phyloP scores from a whole-genome alignment of 2,329 filamentous ascomycete genomes.

The Epichloe bromicola region DNA sequence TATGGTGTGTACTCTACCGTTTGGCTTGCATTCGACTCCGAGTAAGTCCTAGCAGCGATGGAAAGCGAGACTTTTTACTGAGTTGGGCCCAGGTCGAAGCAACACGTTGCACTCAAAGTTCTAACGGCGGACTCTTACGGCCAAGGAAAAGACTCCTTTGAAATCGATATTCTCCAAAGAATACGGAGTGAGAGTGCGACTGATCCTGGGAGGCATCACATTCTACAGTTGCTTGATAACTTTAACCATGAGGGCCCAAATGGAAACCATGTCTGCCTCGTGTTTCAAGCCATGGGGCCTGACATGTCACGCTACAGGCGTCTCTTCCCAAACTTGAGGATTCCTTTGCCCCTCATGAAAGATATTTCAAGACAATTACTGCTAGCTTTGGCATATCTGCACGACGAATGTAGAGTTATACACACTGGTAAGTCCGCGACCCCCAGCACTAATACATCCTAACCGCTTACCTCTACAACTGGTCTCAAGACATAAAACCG shows the following conservation, averaged over 20 bases:
- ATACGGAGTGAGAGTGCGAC: too few species aligned
- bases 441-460: not conserved
- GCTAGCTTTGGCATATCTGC: constrained; percentile 9
- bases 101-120: too few species aligned
- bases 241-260: constrained; percentile 14
- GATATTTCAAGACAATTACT: constrained; percentile 10
- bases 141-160: too few species aligned
- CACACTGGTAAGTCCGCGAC: constrained; percentile 9
- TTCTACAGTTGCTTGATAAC: too few species aligned
- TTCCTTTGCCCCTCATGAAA: constrained; percentile 9
- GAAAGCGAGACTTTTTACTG: too few species aligned
- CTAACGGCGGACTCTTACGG: too few species aligned
- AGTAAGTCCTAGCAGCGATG: too few species aligned
- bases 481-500: constrained; percentile 13
- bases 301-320: constrained; percentile 9
- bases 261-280: constrained; percentile 18
- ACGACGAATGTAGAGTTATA: constrained; percentile 11
- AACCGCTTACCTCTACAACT: not conserved
- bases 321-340: constrained; percentile 1
- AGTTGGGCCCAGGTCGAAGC: too few species aligned
- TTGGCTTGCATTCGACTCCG: too few species aligned
- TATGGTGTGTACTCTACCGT: too few species aligned
- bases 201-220: too few species aligned
- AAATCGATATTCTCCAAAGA: too few species aligned
- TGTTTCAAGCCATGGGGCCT: constrained; percentile 18